phyloP scores from a whole-genome alignment of 2,329 filamentous ascomycete species.

The Hypoxylon sp. region DNA sequence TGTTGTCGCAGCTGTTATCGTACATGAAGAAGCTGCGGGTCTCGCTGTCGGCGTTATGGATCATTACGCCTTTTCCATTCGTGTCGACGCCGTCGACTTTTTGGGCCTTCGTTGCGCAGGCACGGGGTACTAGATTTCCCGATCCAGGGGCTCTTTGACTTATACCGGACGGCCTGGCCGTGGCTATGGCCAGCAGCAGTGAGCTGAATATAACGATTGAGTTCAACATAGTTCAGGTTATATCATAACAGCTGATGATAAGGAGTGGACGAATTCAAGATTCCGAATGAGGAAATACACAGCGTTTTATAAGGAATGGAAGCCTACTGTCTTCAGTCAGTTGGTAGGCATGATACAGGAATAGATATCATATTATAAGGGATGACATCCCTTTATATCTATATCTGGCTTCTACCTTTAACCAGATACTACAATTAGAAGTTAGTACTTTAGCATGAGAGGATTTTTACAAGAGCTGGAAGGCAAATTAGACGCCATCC shows the following conservation, averaged over 20 bases:
- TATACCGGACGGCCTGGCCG: conserved; percentile 23
- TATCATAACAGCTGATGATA: not conserved
- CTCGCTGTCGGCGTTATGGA: conserved; percentile 34
- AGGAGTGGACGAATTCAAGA: not conserved
- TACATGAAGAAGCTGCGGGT: conserved; percentile 43
- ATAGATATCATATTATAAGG: not conserved
- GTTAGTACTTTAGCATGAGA: conserved; percentile 9
- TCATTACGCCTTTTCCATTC: conserved; percentile 28
- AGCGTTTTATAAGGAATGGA: conserved; percentile 17
- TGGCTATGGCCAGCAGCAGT: conserved; percentile 31
- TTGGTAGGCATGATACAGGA: not conserved
- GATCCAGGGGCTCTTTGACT: not conserved
- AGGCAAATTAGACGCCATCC: not conserved
- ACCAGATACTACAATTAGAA: not conserved
- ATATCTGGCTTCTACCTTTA: not conserved
- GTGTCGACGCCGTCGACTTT: conserved; percentile 8
- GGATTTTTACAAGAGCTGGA: conserved; percentile 22
- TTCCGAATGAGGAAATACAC: not conserved
- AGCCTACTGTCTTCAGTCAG: conserved; percentile 4
- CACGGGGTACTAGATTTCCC: not conserved
- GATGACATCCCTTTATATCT: conserved; percentile 18
- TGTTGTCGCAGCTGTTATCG: conserved; percentile 42
- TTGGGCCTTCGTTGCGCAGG: conserved; percentile 23
- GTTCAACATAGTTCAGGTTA: conserved; percentile 25
- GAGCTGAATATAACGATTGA: conserved; percentile 27